Base-by-base conservation (phyloP, 176 grass and related monocot genomes). In the Aegilops longissima region DNA sequence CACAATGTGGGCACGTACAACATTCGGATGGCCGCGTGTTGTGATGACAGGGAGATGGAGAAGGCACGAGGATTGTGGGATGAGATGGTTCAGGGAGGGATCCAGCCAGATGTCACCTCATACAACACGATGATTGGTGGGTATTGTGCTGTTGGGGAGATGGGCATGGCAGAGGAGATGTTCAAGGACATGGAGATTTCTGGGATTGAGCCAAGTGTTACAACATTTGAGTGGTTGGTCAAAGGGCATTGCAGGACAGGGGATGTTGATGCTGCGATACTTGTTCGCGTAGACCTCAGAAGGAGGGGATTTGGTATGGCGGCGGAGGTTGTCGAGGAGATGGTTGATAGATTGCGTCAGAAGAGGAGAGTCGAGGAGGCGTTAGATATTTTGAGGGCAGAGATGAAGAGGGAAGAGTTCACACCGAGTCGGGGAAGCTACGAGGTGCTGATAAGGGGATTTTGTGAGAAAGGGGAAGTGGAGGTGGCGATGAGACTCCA, bases 111-210 rank as follows among this genome's bases (percentile, higher is more conserved):
- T 70, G 69, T 93, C 33, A 75, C 79, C 12, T 23, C 90, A 1
- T 93, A 93, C 76, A 93, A 93, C 67, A 93, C 90, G 10, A 63
- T 92, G 73, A 91, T 94, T 20, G 25, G 87, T 12, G 85, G 91
- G 29, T 90, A 95, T 45, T 90, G 87, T 42, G 65, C 17, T 49
- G 47, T 20, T 12, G 87, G 85, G 36, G 82, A 88, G 77, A 71
- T 92, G 39, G 66, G 39, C 16, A 80, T 42, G 68, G 94, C 83
- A 6, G 89, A 96, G 70, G 89, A 92, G 51, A 87, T 96, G 83
- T 91, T 86, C 12, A 88, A 82, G 82, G 76, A 88, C 34, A 93
- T 96, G 85, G 80, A 77, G 61, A 70, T 92, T 42, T 73, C 1
- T 42, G 83, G 78, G 42, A 90, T 89, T 33, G 62, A 92, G 20